Evolutionary conservation across 305 asterid species (phyloP).

Genomic region (Ilex paraguariensis): DNA sequence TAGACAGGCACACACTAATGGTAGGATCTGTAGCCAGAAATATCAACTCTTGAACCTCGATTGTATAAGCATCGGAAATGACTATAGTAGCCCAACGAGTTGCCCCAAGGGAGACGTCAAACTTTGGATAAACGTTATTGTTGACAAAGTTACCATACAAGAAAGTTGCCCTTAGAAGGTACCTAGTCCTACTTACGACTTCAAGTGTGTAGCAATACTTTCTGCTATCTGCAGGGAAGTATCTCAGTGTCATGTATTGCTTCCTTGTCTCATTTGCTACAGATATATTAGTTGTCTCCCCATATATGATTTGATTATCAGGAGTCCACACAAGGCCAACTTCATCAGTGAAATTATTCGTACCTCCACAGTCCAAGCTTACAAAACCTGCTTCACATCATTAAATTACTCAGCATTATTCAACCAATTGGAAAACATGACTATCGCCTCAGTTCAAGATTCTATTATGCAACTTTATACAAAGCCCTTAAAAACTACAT

Average conservation of each 20-base stretch:
- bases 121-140: constrained; percentile 81
- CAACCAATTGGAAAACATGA: too few relatives aligned
- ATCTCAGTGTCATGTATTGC: constrained; percentile 69
- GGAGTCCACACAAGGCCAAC: constrained; percentile 76
- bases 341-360: constrained; percentile 57
- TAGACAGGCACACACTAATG: constrained; percentile 79
- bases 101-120: constrained; percentile 82
- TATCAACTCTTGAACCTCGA: constrained; percentile 74
- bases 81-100: constrained; percentile 89
- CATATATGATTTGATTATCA: constrained; percentile 53
- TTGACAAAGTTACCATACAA: constrained; percentile 80
- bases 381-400: constrained; percentile 64
- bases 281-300: constrained; percentile 49
- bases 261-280: constrained; percentile 58
- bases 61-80: constrained; percentile 73
- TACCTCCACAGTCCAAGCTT: constrained; percentile 89
- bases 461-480: too few relatives aligned
- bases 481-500: too few relatives aligned
- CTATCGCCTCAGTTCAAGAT: too few relatives aligned
- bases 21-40: constrained; percentile 77
- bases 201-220: constrained; percentile 83
- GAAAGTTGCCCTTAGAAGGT: constrained; percentile 84
- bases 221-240: constrained; percentile 74
- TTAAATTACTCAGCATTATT: background rate
- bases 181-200: constrained; percentile 69